Base-by-base conservation (phyloP, 2,329 filamentous ascomycete genomes). In the Colletotrichum cereale region DNA sequence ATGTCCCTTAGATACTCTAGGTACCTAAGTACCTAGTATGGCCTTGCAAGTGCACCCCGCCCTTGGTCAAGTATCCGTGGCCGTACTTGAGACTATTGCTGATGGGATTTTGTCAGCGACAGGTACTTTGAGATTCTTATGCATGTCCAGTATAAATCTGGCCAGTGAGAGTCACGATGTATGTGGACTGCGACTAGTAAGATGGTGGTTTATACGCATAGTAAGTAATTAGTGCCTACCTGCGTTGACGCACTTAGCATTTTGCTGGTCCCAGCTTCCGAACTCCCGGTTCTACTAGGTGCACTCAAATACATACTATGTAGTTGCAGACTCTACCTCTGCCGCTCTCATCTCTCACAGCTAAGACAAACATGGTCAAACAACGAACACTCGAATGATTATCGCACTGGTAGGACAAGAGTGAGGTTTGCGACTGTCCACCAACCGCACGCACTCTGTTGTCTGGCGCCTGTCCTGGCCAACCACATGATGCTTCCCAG, bases 201-300 rank as follows among this genome's bases (percentile, higher is more conserved):
- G 38, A 16, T 16, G 38, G 42, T 47, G 24, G 44, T 24, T 24
- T 47, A 12, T 24, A n/a, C n/a, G n/a, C n/a, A 18, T n/a, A 53
- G 16, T 34, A 12, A 3, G 40, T 10, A 36, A n/a, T n/a, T n/a
- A n/a, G n/a, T n/a, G n/a, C n/a, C n/a, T n/a, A n/a, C n/a, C n/a
- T n/a, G n/a, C 8, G 36, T 44, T 1, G 14, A 52, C 24, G 12
- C 24, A n/a, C 24, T 5, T 24, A 34, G 38, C 38, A 44, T 60
- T 60, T 44, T 26, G 38, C 36, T 65, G 29, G 52, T 38, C 21
- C 29, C 36, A 34, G 50, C 50, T 64, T 38, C 62, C 38, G 50
- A 56, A 31, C 38, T 56, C 50, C 62, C 62, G 48, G 50, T 55
- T 29, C 48, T 42, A 61, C 57, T 34, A 24, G 12, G 26, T 52